Base-by-base conservation (phyloP, 2,329 filamentous ascomycete genomes). In the Gyromitra esculenta region DNA sequence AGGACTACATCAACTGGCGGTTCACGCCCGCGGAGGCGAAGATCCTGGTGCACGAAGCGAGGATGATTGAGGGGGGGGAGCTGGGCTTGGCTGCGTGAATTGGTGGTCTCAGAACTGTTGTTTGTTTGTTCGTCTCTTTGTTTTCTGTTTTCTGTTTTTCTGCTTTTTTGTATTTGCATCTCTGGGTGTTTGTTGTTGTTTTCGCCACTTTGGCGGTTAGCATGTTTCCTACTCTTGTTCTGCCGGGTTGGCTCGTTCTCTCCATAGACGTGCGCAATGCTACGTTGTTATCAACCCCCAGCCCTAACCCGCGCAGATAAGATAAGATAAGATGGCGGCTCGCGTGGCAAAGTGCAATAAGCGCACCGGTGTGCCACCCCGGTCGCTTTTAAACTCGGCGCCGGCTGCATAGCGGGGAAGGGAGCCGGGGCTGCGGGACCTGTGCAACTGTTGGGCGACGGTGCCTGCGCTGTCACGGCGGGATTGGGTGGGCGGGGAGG, bases 391-490 rank as follows among this genome's bases (percentile, higher is more conserved):
- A 48, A 62, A 75, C 72, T 64, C 31, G 25, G 25, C 41, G 37
- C 65, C 18, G 18, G 18, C 18, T 21, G 18, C 18, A 56, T 25
- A 43, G 68, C 37, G 45, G 43, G 45, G n/a, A 18, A 43, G 25
- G 57, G 62, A 45, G 35, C 21, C 21, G 66, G 39, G 67, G 11
- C 41, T 60, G 63, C 63, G 63, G 50, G 62, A 60, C 67, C 62
- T 70, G 18, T 73, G 52, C 37, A 45, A 65, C 31, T 59, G 62
- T 41, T 65, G 43, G 63, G 1, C 70, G 18, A 43, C 41, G 41
- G 41, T 25, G 9, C 57, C 65, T 63, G 65, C 31, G 72, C 65
- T 75, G 72, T 75, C 72, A 70, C 48, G 25, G 66, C 45, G 48
- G 64, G 72, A 75, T 75, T 75, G 72, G 71, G 48, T 56, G 21